Base-by-base conservation (phyloP, 805 yeast species). In the Zygoascus flipseniorum region DNA sequence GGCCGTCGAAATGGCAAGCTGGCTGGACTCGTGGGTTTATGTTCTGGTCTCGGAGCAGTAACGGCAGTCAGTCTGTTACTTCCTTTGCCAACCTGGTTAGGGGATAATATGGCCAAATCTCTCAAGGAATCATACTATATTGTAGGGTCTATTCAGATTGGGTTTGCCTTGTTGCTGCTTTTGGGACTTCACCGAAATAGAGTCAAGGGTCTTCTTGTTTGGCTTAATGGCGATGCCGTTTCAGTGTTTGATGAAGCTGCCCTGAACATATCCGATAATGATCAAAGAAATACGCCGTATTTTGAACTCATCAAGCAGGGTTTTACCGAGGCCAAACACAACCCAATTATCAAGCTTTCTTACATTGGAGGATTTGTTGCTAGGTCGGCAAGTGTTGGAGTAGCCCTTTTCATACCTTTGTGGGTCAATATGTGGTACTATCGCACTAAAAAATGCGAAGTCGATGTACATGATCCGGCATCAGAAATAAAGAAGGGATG, bases 41-140 rank as follows among this genome's bases (percentile, higher is more conserved):
- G 76, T 48, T 74, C 85, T 16, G 89, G 89, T 0, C 62, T 80
- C 16, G 89, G 89, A 48, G 89, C 89, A 1, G 74, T 84, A 1
- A 76, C 81, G 55, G 75, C 87, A 0, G 87, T 82, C 0, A 62
- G 77, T 1, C 65, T 75, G 43, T 74, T 80, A 43, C 65, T 84
- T 19, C 77, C 87, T 13, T 65, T 84, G 19, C 88, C 89, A 0
- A 74, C 78, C 1, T 70, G 66, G 54, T 69, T 80, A 54, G 77
- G 76, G 11, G 61, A 67, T 18, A 53, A 61, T 13, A 75, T 80
- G 16, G 75, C 76, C 8, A 65, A 60, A 5, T 76, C 82, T 1
- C 63, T 83, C 52, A 72, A 72, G 56, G 58, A 64, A 14, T 67
- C 88, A 0, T 84, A 81, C 60, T 53, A 70, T 32, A 61, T 79